Evolutionary conservation across 2,329 filamentous ascomycete genomes (phyloP).

Genomic region (Rugonectria rugulosa): DNA sequence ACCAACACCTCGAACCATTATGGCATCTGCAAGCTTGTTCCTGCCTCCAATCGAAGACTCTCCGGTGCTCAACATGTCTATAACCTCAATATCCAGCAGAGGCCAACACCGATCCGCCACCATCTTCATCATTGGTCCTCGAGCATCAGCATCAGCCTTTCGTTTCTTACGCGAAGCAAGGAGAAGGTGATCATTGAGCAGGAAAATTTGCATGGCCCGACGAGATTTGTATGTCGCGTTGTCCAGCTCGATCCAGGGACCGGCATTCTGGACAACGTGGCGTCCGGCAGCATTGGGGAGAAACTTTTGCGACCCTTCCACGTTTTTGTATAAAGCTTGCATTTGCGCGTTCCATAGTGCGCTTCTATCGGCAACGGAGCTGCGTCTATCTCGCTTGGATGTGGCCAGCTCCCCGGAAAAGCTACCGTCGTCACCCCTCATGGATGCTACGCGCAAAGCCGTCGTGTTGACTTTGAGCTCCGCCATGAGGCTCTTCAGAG

Average conservation of each 20-base stretch:
- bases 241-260: constrained; percentile 94
- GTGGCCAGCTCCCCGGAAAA: constrained; percentile 60
- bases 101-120: constrained; percentile 96
- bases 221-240: constrained; percentile 96
- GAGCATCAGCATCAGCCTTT: constrained; percentile 66
- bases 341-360: constrained; percentile 74
- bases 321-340: constrained; percentile 87
- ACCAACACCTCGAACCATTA: constrained; percentile 87
- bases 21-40: constrained; percentile 79
- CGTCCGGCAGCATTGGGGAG: constrained; percentile 89
- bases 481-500: constrained; percentile 87
- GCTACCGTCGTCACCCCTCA: constrained; percentile 55
- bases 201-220: constrained; percentile 86
- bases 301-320: constrained; percentile 98
- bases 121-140: constrained; percentile 73
- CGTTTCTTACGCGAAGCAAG: constrained; percentile 94
- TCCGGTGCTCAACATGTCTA: constrained; percentile 78
- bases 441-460: constrained; percentile 67
- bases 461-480: constrained; percentile 84
- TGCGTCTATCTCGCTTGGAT: constrained; percentile 80
- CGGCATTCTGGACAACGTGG: constrained; percentile 92
- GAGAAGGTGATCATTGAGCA: constrained; percentile 93
- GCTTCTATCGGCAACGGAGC: constrained; percentile 79
- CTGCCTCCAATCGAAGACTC: constrained; percentile 58
- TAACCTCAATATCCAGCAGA: constrained; percentile 88